Conservation (phyloP, 164 flowering plant genomes). For the Chimonanthus salicifolius region DNA sequence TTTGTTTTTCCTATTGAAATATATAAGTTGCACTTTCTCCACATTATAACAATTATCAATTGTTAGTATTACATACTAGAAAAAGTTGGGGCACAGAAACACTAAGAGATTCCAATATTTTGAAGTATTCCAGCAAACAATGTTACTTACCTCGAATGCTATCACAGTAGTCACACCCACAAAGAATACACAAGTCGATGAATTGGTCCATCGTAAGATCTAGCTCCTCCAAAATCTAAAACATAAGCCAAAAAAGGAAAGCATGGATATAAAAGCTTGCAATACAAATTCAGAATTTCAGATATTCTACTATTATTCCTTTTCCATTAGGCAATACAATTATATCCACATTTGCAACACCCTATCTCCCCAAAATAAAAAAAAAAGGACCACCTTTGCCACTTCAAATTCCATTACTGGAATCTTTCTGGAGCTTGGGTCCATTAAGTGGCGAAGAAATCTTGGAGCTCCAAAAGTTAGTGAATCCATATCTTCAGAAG, state of each 20-base stretch:
- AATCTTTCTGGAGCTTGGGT: constrained; percentile 86
- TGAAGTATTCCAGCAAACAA: neutral
- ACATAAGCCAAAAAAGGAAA: constrained; percentile 5
- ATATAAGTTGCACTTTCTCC: no score
- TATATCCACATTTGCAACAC: no score
- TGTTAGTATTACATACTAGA: neutral
- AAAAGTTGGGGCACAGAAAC: neutral
- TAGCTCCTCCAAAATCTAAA: constrained; percentile 85
- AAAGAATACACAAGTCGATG: constrained; percentile 93
- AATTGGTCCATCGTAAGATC: constrained; percentile 90
- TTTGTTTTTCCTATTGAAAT: no score
- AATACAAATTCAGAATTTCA: no score
- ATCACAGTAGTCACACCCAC: constrained; percentile 97
- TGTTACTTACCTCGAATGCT: constrained; percentile 72
- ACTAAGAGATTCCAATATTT: neutral
- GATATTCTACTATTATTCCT: no score
- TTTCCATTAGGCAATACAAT: no score
- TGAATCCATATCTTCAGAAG: constrained; percentile 99
- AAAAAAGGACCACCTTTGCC: constrained; percentile 48
- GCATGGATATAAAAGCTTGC: no score
- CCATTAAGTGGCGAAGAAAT: constrained; percentile 97
- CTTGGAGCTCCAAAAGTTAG: constrained; percentile 95
- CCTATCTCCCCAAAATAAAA: neutral
- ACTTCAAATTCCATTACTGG: constrained; percentile 97
- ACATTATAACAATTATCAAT: neutral